Base-by-base conservation (phyloP, 129 eudicot genomes). In the Erigeron canadensis region DNA sequence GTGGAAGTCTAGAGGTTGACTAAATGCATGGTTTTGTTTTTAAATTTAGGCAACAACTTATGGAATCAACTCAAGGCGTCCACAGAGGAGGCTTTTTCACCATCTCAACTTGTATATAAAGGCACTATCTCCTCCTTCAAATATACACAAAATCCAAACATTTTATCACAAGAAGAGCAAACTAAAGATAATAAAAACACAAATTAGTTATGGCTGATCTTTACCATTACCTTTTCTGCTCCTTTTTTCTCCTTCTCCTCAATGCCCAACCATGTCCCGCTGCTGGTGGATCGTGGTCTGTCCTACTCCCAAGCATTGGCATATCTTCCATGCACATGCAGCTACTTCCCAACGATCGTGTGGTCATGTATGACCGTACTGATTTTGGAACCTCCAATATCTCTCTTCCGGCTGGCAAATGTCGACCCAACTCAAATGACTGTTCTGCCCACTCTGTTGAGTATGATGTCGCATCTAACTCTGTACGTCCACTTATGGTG, bases 251-350 rank as follows among this genome's bases (percentile, higher is more conserved):
- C 17, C 18, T 61, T 18, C 11, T 61, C 12, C 17, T 61, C 21
- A 61, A 61, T 61, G 5, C 39, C 39, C 66, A 61, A 61, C 66
- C 43, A 61, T 37, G 66, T 61, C 66, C 66, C 2, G 66, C 66
- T 0, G 66, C 66, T 4, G 66, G 66, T 28, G 75, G 75, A 18
- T 70, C 75, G 5, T 70, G 74, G 74, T 70, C 75, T 4, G 4
- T 37, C 8, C 47, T 90, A 56, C 77, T 66, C 42, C 55, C 79
- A 48, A 87, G 61, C 82, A 73, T 79, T 5, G 96, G 96, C 69
- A 77, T 83, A 41, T 79, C 94, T 12, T 81, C 96, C 84, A 90
- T 90, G 96, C 96, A 85, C 95, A 90, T 85, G 89, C 96, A 90
- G 43, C 89, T 87, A 62, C 82, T 90, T 19, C 62, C 74, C 78